Evolutionary conservation across 208 protist species (phyloP).

Genomic region (Crithidia sp.): DNA sequence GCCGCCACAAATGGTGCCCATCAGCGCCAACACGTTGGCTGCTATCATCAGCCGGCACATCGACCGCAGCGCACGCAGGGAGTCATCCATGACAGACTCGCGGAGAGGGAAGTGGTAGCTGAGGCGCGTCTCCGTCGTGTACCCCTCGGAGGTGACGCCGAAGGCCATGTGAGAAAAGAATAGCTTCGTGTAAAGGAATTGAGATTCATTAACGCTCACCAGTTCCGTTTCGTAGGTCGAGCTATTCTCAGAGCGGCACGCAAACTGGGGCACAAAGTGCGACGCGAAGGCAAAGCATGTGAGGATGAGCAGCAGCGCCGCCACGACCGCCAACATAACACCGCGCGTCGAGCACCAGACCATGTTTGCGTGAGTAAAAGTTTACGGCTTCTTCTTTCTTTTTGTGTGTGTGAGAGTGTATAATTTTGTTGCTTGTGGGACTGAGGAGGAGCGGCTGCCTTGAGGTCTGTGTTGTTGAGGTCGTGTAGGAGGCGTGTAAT

Average conservation of each 20-base stretch:
- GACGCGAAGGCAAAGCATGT: not conserved
- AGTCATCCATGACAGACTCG: not conserved
- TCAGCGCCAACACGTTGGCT: not conserved
- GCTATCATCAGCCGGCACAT: not conserved
- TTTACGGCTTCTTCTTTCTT: not conserved
- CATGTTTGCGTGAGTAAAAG: too few species aligned
- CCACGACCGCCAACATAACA: not conserved
- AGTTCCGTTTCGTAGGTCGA: not conserved
- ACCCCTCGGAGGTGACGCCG: not conserved
- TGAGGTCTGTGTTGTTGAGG: too few species aligned
- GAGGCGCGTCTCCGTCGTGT: not conserved
- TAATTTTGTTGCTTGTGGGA: too few species aligned
- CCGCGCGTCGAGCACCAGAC: not conserved
- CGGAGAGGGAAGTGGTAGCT: not conserved
- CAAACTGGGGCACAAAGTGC: not conserved
- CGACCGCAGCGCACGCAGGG: not conserved
- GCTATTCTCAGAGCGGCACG: not conserved
- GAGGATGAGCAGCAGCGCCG: not conserved
- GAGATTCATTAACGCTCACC: not conserved
- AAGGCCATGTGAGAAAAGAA: not conserved
- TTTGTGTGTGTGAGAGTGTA: not conserved
- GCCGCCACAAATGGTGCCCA: not conserved
- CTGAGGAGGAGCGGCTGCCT: too few species aligned
- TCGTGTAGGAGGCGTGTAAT: too few species aligned
- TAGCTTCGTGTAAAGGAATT: not conserved